These are phyloP conservation scores for Nemania diffusa DNA, from an alignment of 2,329 filamentous ascomycete genomes.

Conservation along the genomic window DNA sequence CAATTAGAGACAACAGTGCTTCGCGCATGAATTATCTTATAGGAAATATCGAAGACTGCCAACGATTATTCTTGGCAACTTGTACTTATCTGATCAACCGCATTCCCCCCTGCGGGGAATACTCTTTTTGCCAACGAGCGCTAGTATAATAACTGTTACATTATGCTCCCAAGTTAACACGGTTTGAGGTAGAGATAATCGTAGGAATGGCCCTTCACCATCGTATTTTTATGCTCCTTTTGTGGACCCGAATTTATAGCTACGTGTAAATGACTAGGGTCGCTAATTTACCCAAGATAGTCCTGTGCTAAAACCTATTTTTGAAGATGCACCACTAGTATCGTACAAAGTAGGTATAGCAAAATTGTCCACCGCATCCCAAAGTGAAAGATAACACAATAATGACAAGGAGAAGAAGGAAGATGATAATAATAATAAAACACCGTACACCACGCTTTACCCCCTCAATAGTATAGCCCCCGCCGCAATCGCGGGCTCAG, in stretches of 20 bases:
- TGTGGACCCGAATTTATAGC: too few species aligned
- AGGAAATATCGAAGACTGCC: not conserved
- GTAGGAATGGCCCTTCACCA: not conserved
- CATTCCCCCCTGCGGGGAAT: not conserved
- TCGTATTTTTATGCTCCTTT: not conserved
- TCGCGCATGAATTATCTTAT: not conserved
- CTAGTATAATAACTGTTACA: not conserved
- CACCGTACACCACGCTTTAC: not conserved
- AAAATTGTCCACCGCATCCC: too few species aligned
- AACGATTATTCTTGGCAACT: not conserved
- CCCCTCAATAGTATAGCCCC: constrained; percentile 3
- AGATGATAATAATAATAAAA: not conserved
- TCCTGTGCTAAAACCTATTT: too few species aligned
- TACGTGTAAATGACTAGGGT: too few species aligned
- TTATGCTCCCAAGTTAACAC: not conserved
- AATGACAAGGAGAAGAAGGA: not conserved
- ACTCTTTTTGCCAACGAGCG: not conserved
- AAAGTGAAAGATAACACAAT: too few species aligned
- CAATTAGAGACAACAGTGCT: not conserved
- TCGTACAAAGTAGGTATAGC: too few species aligned
- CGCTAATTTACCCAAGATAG: too few species aligned
- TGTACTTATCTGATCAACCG: not conserved
- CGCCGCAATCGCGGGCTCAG: constrained; percentile 13
- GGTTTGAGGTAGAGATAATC: not conserved
- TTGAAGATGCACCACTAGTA: too few species aligned